These are phyloP conservation scores for Cylindrotheca fusiformis DNA, from an alignment of 108 stramenopile genomes.

Conservation along the genomic window DNA sequence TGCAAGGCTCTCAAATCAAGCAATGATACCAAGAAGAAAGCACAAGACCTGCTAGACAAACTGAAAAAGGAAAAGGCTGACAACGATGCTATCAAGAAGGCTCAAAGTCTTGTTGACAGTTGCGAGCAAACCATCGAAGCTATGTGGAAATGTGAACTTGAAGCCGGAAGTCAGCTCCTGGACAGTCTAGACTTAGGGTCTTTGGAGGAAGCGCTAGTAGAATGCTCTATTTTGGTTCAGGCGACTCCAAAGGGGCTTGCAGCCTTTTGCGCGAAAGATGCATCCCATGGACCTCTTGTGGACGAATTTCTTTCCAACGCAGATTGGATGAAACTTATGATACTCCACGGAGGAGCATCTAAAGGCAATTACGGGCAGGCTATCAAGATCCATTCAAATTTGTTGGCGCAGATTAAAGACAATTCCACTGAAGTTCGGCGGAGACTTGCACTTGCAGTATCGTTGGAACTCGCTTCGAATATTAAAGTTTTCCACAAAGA, in stretches of 20 bases:
- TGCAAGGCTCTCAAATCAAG: slow-evolving; percentile 4
- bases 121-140: slow-evolving; percentile 10
- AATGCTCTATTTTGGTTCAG: slow-evolving; percentile 29
- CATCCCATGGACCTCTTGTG: slow-evolving; percentile 3
- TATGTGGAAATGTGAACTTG: not conserved
- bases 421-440: not conserved
- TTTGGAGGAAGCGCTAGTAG: slow-evolving; percentile 10
- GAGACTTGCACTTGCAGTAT: slow-evolving; percentile 20
- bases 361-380: slow-evolving; percentile 31
- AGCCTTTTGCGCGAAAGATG: slow-evolving; percentile 14
- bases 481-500: slow-evolving; percentile 17
- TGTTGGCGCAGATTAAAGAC: slow-evolving; percentile 4
- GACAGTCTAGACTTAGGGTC: not conserved
- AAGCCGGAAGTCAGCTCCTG: not conserved
- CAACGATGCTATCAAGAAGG: slow-evolving; percentile 11
- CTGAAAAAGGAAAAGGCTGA: slow-evolving; percentile 14
- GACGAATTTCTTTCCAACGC: slow-evolving; percentile 15
- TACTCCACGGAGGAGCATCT: slow-evolving; percentile 23
- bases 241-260: slow-evolving; percentile 25
- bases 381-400: slow-evolving; percentile 14
- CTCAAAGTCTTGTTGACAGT: slow-evolving; percentile 3
- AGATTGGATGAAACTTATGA: slow-evolving; percentile 23
- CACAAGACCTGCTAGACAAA: not conserved
- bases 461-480: slow-evolving; percentile 27
- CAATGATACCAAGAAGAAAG: slow-evolving; percentile 5